Evolutionary conservation across 192 early-diverging fungal genomes (phyloP), one percentile per base, ranked within the genome.

Genomic region (Pilaira anomala): DNA sequence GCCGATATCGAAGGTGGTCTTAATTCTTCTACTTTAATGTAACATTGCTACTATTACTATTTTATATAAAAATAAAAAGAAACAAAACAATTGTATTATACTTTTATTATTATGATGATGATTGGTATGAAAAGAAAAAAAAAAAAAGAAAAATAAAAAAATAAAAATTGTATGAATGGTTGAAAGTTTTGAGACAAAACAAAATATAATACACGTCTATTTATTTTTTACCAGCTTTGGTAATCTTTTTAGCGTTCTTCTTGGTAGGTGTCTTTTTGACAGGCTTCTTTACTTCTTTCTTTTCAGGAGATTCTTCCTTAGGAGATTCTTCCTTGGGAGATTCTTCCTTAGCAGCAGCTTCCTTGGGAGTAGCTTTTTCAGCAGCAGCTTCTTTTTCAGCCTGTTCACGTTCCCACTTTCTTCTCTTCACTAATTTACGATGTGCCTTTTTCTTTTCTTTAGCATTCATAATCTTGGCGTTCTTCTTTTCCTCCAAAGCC

Each of bases 1-100:
- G 74, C 83, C 50, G 85, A 87, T 73, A 68, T 87, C 42, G 66
- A 78, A 63, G 67, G 67, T 48, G 67, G 60, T 39, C 42, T 63
- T 14, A 69, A 69, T 12, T 41, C 36, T 42, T 36, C 36, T 42
- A 58, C 56, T 13, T 42, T 41, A 28, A 58, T 46, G 44, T 46
- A 46, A 19, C 2, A 12, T 45, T 45, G 5, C 12, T n/a, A 45
- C n/a, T 45, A 45, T 45, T 7, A 3, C 30, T 7, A 3, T 7
- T 36, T 36, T 36, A 9, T 36, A 9, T 9, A 36, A 1, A 6
- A 36, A 36, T 36, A 36, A 33, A 33, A 36, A 36, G 6, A 36
- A 36, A 36, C 33, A 36, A 36, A 36, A 36, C 33, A 36, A 36
- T 36, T 36, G 33, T 36, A 36, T 36, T 36, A 36, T 36, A 36